A percentile compares a stretch with the other conserved stretches of the same genome.
phyloP scores from a whole-genome alignment of 495 filamentous ascomycete genomes.

The Lophiostoma macrostomum region DNA sequence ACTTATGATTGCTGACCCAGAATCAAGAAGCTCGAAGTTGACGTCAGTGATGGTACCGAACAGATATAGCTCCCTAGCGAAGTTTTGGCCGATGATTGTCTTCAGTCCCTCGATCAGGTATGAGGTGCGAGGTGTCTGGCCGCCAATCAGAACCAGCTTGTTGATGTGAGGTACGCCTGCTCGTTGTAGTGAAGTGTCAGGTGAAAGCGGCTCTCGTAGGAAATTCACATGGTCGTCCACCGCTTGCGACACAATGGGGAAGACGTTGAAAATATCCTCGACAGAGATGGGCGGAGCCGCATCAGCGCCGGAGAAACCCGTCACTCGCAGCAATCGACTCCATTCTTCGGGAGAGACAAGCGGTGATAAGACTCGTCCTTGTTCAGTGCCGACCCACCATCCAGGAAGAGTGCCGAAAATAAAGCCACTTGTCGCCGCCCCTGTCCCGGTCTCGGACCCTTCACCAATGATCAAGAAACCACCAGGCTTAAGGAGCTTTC shows the following conservation, averaged over 20 bases:
- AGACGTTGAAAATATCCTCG: neutral
- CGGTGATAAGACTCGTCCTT: constrained; percentile 2
- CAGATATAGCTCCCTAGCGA: constrained; percentile 46
- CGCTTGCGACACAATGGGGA: constrained; percentile 2
- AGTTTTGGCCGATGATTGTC: constrained; percentile 55
- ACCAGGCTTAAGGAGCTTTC: constrained; percentile 11
- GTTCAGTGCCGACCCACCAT: constrained; percentile 14
- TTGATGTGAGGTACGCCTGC: neutral
- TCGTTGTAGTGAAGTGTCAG: neutral
- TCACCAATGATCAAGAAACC: constrained; percentile 15
- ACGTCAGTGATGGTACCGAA: neutral
- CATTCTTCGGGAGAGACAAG: neutral
- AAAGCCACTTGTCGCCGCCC: neutral
- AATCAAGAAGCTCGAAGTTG: neutral
- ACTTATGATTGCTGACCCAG: constrained; percentile 29
- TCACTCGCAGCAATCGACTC: neutral
- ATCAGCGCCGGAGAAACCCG: constrained; percentile 17
- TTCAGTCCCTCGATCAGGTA: too few species aligned
- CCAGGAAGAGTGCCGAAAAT: constrained; percentile 7
- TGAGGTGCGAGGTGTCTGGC: neutral
- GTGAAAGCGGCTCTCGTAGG: constrained; percentile 2
- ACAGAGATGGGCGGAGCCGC: neutral
- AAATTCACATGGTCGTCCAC: constrained; percentile 9
- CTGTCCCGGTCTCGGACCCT: neutral
- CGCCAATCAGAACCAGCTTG: constrained; percentile 2